These are phyloP conservation scores for Mycena chlorophos DNA, from an alignment of 768 basidiomycete species.

Conservation along the genomic window DNA sequence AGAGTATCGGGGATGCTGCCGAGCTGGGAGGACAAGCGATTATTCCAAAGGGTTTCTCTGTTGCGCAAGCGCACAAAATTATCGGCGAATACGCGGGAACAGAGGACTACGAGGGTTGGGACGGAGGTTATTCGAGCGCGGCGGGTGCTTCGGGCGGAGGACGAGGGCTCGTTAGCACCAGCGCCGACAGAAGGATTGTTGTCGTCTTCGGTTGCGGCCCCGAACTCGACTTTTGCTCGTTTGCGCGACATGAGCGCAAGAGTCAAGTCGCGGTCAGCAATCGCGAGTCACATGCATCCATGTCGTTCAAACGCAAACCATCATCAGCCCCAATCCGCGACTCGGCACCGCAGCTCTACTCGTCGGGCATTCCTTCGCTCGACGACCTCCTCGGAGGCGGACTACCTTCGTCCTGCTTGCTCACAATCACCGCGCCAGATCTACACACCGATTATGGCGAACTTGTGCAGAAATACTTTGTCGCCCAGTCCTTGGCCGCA, in stretches of 20 bases:
- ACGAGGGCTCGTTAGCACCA: constrained; percentile 42
- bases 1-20: constrained; percentile 52
- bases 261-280: not conserved
- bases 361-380: constrained; percentile 88
- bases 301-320: constrained; percentile 22
- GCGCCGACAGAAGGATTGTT: constrained; percentile 30
- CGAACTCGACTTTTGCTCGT: constrained; percentile 35
- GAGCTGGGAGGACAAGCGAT: constrained; percentile 38
- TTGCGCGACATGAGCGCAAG: constrained; percentile 24
- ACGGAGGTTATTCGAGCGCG: constrained; percentile 33
- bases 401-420: constrained; percentile 75
- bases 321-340: not conserved
- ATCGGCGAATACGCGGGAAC: constrained; percentile 52
- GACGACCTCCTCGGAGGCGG: constrained; percentile 96
- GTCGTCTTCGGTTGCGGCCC: constrained; percentile 49
- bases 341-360: constrained; percentile 29
- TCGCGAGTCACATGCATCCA: not conserved
- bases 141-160: constrained; percentile 52
- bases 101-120: constrained; percentile 50
- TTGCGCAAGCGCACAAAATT: constrained; percentile 43
- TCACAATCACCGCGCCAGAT: constrained; percentile 82
- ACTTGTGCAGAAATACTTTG: constrained; percentile 83
- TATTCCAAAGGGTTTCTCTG: constrained; percentile 40
- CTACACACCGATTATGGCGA: constrained; percentile 82
- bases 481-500: constrained; percentile 80